Percentiles rank a stretch among this genome's conserved stretches.
phyloP scores from a whole-genome alignment of 2,329 filamentous ascomycete genomes.

The Sarocladium oryzae region DNA sequence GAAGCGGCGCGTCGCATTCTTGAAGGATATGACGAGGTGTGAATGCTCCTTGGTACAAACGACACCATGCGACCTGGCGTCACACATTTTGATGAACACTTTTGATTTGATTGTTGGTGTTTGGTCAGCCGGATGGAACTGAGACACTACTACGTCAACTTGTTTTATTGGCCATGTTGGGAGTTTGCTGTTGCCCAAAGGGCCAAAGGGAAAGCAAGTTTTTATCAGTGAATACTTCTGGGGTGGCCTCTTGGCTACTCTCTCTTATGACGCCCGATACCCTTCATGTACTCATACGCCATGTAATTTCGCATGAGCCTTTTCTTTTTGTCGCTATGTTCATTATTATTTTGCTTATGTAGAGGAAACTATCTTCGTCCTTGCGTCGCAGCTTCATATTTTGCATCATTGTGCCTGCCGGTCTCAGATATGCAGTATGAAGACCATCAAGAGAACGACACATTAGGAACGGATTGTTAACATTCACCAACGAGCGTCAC shows the following conservation, averaged over 20 bases:
- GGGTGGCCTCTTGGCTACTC: not conserved
- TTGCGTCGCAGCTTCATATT: too few relatives aligned
- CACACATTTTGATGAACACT: not conserved
- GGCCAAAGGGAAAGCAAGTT: not conserved
- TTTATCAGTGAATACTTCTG: not conserved
- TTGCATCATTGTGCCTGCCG: too few relatives aligned
- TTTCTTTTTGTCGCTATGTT: constrained; percentile 1
- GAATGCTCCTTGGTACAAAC: not conserved
- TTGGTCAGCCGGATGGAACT: not conserved
- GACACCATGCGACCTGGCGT: not conserved
- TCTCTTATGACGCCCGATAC: constrained; percentile 3
- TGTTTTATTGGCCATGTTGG: not conserved
- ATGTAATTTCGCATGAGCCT: not conserved
- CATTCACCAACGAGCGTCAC: too few relatives aligned
- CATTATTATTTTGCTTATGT: not conserved
- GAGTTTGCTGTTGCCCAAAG: not conserved
- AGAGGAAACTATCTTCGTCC: not conserved
- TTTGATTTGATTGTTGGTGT: not conserved
- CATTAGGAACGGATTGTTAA: too few relatives aligned
- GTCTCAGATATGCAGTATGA: too few relatives aligned
- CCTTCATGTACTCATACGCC: constrained; percentile 1
- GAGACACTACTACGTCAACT: not conserved
- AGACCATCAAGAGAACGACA: too few relatives aligned
- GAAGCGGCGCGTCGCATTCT: constrained; percentile 68
- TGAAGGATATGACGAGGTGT: constrained; percentile 55